These are phyloP conservation scores for Debaryomyces subglobosus DNA, from an alignment of 1,139 yeast genomes.

Conservation along the genomic window DNA sequence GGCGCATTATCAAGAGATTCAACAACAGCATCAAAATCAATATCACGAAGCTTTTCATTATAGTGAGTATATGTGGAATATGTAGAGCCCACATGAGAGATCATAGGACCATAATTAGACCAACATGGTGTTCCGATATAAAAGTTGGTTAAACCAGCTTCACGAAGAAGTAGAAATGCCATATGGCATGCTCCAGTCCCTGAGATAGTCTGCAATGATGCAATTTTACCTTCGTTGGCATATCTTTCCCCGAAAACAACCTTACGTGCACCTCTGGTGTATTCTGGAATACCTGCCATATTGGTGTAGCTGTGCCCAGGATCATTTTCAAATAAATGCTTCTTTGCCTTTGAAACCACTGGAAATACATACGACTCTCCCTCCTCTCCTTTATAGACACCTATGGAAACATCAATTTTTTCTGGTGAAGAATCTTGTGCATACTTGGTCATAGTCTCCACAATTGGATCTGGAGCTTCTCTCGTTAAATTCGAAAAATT, in stretches of 20 bases:
- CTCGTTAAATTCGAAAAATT: constrained; percentile 29
- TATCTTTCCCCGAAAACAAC: constrained; percentile 37
- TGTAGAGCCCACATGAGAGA: constrained; percentile 34
- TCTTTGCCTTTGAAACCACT: constrained; percentile 39
- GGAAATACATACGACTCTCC: constrained; percentile 45
- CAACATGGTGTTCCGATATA: constrained; percentile 47
- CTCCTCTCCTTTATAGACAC: constrained; percentile 44
- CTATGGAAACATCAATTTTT: constrained; percentile 47
- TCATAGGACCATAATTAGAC: constrained; percentile 44
- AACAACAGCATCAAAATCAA: constrained; percentile 34
- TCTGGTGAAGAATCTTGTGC: constrained; percentile 30
- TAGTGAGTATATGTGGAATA: constrained; percentile 36
- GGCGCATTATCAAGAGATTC: constrained; percentile 35
- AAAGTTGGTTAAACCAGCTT: constrained; percentile 31
- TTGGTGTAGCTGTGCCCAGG: constrained; percentile 49
- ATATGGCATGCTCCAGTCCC: constrained; percentile 50
- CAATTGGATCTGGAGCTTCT: constrained; percentile 42
- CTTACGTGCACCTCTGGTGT: constrained; percentile 36
- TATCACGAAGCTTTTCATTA: constrained; percentile 27
- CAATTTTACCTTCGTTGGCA: constrained; percentile 30
- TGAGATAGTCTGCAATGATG: constrained; percentile 45
- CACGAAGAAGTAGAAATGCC: constrained; percentile 34
- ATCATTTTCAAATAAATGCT: constrained; percentile 32
- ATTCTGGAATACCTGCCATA: constrained; percentile 47
- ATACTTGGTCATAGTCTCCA: constrained; percentile 31